phyloP scores from a whole-genome alignment of 2,329 filamentous ascomycete genomes.

The Neophaeococcomyces mojaviensis region DNA sequence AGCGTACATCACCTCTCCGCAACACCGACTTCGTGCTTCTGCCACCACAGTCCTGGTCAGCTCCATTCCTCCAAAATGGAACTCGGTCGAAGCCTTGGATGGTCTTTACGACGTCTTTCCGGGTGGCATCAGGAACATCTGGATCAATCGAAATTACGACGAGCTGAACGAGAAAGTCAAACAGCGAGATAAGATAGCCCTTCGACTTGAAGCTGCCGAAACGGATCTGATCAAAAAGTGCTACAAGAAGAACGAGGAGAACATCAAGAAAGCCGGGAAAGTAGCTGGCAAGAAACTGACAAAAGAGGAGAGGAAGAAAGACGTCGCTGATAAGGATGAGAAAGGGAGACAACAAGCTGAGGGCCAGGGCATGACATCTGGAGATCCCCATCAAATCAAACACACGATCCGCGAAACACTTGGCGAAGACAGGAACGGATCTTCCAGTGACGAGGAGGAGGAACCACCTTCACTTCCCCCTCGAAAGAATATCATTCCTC shows the following conservation, averaged over 20 bases:
- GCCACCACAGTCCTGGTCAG: conserved; percentile 93
- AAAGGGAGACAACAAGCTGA: conserved; percentile 38
- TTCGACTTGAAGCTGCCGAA: conserved; percentile 69
- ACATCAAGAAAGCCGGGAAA: conserved; percentile 57
- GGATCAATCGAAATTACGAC: conserved; percentile 88
- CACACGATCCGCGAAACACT: conserved; percentile 43
- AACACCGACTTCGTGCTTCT: conserved; percentile 86
- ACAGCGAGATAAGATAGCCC: conserved; percentile 62
- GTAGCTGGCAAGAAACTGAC: conserved; percentile 43
- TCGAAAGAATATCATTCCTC: conserved; percentile 26
- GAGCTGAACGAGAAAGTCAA: conserved; percentile 77
- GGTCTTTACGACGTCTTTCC: conserved; percentile 93
- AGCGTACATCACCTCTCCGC: conserved; percentile 86
- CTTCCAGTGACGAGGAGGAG: conserved; percentile 28
- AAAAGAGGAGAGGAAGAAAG: conserved; percentile 31
- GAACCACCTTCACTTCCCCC: conserved; percentile 8
- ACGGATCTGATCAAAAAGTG: conserved; percentile 74
- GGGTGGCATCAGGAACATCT: conserved; percentile 88
- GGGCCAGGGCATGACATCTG: conserved; percentile 46
- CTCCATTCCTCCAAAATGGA: conserved; percentile 84
- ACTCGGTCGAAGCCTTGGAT: conserved; percentile 70
- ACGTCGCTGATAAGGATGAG: conserved; percentile 46
- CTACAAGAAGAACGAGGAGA: conserved; percentile 70
- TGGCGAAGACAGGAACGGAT: conserved; percentile 24
- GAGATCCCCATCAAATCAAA: conserved; percentile 49